phyloP scores from a whole-genome alignment of 2,329 filamentous ascomycete species.

The Penicillium sp. region DNA sequence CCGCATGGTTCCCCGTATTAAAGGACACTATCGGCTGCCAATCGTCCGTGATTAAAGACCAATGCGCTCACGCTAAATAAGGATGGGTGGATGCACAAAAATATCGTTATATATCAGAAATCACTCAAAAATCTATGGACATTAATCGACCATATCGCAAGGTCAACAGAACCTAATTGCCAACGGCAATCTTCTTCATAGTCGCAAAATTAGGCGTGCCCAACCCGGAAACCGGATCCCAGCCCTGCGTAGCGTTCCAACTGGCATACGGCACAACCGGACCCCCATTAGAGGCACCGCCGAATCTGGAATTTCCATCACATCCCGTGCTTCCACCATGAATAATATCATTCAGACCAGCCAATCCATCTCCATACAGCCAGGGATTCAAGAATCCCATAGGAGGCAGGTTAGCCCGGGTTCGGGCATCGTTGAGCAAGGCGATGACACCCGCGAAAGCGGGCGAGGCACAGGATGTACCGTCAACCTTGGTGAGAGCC shows the following conservation, averaged over 20 bases:
- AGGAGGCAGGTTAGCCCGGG: conserved; percentile 49
- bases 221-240: conserved; percentile 52
- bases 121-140: too few species aligned
- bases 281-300: conserved; percentile 37
- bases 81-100: too few species aligned
- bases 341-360: conserved; percentile 50
- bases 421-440: conserved; percentile 61
- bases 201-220: conserved; percentile 36
- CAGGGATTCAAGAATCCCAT: conserved; percentile 63
- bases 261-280: conserved; percentile 47
- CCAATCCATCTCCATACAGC: conserved; percentile 50
- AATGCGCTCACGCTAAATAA: too few species aligned
- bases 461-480: conserved; percentile 55
- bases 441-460: conserved; percentile 58
- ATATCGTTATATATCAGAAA: too few species aligned
- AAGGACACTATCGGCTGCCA: too few species aligned
- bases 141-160: not conserved
- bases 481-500: conserved; percentile 29
- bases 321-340: conserved; percentile 49
- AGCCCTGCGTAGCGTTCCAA: conserved; percentile 52
- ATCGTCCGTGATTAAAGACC: too few species aligned
- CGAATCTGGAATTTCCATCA: conserved; percentile 43
- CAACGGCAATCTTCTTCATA: conserved; percentile 17
- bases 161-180: not conserved
- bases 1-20: too few species aligned